A percentile compares a stretch with the other conserved stretches of the same genome.
Conservation (phyloP, 1,139 yeast species). For the Yamadazyma atmosphaerica region DNA sequence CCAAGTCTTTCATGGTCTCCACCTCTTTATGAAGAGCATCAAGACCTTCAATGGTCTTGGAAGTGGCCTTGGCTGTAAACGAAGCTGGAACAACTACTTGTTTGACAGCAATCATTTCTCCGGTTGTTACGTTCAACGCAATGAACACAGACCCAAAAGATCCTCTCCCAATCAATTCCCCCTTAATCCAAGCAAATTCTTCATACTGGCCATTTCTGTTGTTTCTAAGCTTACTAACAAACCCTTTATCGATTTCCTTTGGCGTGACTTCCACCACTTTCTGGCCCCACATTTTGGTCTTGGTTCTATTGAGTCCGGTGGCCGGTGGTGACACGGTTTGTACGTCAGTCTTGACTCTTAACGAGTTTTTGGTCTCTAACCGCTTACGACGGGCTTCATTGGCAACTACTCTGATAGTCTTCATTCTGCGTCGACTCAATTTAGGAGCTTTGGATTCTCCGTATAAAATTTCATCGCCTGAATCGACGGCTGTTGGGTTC, state of each 20-base stretch:
- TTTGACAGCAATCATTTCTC: slow-evolving; percentile 98
- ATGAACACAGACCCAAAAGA: slow-evolving; percentile 95
- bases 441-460: slow-evolving; percentile 30
- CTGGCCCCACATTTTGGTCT: slow-evolving; percentile 98
- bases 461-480: slow-evolving; percentile 37
- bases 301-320: slow-evolving; percentile 59
- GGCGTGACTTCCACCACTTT: slow-evolving; percentile 89
- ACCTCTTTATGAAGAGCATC: slow-evolving; percentile 90
- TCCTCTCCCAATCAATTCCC: slow-evolving; percentile 95
- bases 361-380: slow-evolving; percentile 30
- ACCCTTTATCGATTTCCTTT: slow-evolving; percentile 58
- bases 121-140: slow-evolving; percentile 93
- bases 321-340: slow-evolving; percentile 5
- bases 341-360: slow-evolving; percentile 10
- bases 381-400: slow-evolving; percentile 74
- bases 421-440: slow-evolving; percentile 51
- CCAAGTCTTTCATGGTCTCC: slow-evolving; percentile 90
- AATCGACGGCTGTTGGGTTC: slow-evolving; percentile 21
- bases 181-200: slow-evolving; percentile 97
- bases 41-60: slow-evolving; percentile 52
- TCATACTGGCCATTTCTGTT: slow-evolving; percentile 64
- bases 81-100: slow-evolving; percentile 64
- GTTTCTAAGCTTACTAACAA: slow-evolving; percentile 59
- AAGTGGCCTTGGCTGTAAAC: slow-evolving; percentile 8
- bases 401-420: slow-evolving; percentile 89